These are phyloP conservation scores for Umbelopsis sp. DNA, from an alignment of 371 early-diverging fungal species.

Conservation along the genomic window DNA sequence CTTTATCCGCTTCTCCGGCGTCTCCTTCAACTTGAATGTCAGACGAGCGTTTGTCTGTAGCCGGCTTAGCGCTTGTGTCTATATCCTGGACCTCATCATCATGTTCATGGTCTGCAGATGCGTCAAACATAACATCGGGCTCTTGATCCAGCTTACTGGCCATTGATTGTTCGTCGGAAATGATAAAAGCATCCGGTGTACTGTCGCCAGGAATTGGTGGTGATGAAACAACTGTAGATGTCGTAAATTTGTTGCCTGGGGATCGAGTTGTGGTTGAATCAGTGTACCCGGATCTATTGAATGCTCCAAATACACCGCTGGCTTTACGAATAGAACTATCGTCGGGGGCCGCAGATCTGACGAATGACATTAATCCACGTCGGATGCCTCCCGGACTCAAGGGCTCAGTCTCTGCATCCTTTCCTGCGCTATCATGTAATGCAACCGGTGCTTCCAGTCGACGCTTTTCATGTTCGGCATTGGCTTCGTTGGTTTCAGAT, in stretches of 20 bases:
- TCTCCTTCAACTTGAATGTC: not conserved
- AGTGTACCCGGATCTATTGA: slow-evolving; percentile 29
- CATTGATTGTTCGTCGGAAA: slow-evolving; percentile 8
- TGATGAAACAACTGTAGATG: slow-evolving; percentile 30
- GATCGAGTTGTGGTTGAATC: slow-evolving; percentile 15
- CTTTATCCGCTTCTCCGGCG: not conserved
- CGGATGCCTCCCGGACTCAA: slow-evolving; percentile 22
- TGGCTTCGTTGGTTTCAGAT: slow-evolving; percentile 34
- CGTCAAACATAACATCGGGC: slow-evolving; percentile 31
- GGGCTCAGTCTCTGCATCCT: slow-evolving; percentile 13
- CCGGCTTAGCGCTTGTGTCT: not conserved
- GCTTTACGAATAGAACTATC: slow-evolving; percentile 33
- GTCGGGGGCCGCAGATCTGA: slow-evolving; percentile 28
- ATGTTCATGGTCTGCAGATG: slow-evolving; percentile 6
- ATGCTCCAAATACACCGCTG: slow-evolving; percentile 39
- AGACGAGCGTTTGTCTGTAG: not conserved
- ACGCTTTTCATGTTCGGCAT: slow-evolving; percentile 45
- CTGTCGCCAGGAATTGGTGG: slow-evolving; percentile 24
- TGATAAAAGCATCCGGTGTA: not conserved
- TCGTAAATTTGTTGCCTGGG: not conserved
- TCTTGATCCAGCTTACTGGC: not conserved
- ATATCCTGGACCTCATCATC: not conserved
- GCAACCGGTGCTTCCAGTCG: slow-evolving; percentile 37
- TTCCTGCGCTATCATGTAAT: slow-evolving; percentile 21
- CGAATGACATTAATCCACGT: slow-evolving; percentile 43